A percentile compares a stretch with the other conserved stretches of the same genome.
Conservation (phyloP, 169 alveolate genomes). For the Plasmodium reichenowi region DNA sequence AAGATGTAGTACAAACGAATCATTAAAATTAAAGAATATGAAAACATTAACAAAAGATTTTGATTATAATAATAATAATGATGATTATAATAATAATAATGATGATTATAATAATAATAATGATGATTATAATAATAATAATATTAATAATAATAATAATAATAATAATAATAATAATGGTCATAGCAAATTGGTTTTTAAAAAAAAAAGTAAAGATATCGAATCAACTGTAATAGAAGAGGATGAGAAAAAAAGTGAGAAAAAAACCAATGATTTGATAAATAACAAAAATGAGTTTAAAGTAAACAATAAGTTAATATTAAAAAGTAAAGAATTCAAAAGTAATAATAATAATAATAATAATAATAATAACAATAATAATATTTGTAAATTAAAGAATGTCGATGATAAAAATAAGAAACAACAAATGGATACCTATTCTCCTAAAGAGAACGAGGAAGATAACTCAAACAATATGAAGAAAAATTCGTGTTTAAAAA, state of each 20-base stretch:
- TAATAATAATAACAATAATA: conserved; percentile 5
- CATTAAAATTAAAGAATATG: neutral
- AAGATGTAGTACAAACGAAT: neutral
- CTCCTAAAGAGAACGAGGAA: neutral
- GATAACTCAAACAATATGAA: neutral
- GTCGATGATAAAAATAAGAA: neutral
- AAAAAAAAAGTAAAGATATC: no score
- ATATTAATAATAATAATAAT: neutral
- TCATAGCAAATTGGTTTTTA: neutral
- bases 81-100: neutral
- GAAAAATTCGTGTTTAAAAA: neutral
- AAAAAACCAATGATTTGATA: no score
- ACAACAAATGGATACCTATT: neutral
- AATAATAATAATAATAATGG: neutral
- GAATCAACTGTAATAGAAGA: no score
- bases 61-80: neutral
- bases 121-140: neutral
- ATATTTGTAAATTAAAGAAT: neutral
- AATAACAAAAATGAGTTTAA: no score
- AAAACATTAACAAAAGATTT: neutral
- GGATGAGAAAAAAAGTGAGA: no score
- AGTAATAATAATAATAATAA: neutral
- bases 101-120: neutral
- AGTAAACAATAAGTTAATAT: no score
- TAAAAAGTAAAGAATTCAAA: neutral